These are phyloP conservation scores for Ogataea pini DNA, from an alignment of 805 yeast species.

Conservation along the genomic window DNA sequence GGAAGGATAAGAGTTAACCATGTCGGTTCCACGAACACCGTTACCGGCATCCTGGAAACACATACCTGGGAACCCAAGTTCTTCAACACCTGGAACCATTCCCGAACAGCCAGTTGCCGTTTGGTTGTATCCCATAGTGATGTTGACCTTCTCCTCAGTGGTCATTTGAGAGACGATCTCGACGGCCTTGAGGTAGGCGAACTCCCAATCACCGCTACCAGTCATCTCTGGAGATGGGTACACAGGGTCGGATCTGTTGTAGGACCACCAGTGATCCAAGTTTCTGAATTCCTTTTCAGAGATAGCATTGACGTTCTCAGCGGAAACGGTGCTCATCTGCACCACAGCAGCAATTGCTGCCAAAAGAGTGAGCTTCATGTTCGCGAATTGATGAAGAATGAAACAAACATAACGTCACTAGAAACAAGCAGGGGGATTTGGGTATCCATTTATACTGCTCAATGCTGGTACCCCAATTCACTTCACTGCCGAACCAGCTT, in stretches of 20 bases:
- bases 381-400: not conserved
- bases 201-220: conserved; percentile 47
- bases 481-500: not conserved
- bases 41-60: conserved; percentile 66
- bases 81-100: conserved; percentile 63
- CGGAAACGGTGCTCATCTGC: not conserved
- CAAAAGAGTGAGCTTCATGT: conserved; percentile 2
- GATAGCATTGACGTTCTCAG: conserved; percentile 1
- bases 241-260: conserved; percentile 22
- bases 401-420: not conserved
- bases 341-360: conserved; percentile 7
- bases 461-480: not conserved
- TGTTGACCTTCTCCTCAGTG: conserved; percentile 57
- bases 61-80: conserved; percentile 53
- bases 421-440: not conserved
- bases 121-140: conserved; percentile 49
- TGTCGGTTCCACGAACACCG: conserved; percentile 59
- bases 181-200: conserved; percentile 57
- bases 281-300: conserved; percentile 8
- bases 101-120: conserved; percentile 31
- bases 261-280: conserved; percentile 19
- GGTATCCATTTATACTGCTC: not conserved
- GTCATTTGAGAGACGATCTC: conserved; percentile 57
- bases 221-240: conserved; percentile 21
- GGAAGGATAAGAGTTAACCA: conserved; percentile 56